Evolutionary conservation across 768 basidiomycete genomes (phyloP), one percentile per base, ranked within the genome.

Genomic region (Tylopilus sp.): DNA sequence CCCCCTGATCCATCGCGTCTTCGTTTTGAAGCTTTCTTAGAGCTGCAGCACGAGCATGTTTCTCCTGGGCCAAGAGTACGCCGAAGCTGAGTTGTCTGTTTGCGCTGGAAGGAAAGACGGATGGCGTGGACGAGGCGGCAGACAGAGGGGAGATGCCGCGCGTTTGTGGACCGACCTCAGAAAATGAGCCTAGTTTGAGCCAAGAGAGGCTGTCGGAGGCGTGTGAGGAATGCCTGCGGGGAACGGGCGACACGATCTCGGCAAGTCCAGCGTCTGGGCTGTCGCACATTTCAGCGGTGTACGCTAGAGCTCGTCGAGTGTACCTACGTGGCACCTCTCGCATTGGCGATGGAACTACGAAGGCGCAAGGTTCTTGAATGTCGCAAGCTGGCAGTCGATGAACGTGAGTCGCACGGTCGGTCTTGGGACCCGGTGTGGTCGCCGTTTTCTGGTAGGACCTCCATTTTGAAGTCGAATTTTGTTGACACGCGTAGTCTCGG

Each of bases 151-250:
- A 79, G 3, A 69, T 61, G 11, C 71, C 68, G 22, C 78, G 77
- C 0, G 79, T 76, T 18, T 51, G 58, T 39, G 46, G 22, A 39
- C 64, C 66, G 2, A 75, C 77, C 75, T 83, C 47, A 65, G 67
- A 13, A 73, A 74, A 26, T 71, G 75, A 6, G 67, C 75, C 52
- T 5, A 55, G 42, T 30, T 74, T 75, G 13, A 87, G 75, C 86
- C 85, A 86, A 41, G 79, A 76, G 47, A 78, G 77, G 52, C 79
- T 80, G 39, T 81, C 79, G 11, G 76, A 73, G 38, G 73, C 75
- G 50, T 86, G 83, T 8, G 88, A 70, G 48, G 82, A 73, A 60
- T 86, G 82, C 50, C 82, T 74, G 11, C 79, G 81, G n/a, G 86
- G 86, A 22, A 81, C 75, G 2, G 86, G 85, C 0, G 87, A 76